Evolutionary conservation across 2,329 filamentous ascomycete species (phyloP).

Genomic region (Helotiales sp.): DNA sequence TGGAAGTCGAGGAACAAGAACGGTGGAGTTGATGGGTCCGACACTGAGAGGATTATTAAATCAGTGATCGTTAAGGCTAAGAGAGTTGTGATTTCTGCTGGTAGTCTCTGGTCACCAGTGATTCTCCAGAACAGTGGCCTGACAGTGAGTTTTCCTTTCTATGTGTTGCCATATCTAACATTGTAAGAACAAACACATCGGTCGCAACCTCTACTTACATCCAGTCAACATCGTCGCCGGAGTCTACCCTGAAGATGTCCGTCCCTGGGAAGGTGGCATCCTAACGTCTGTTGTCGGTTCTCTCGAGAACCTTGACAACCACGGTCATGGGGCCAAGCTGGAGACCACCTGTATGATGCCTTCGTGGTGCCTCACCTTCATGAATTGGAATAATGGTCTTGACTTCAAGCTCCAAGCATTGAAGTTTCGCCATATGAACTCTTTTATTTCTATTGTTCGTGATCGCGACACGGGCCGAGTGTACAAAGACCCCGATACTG

Average conservation of each 20-base stretch:
- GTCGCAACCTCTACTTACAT: slow-evolving; percentile 79
- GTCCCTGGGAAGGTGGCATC: slow-evolving; percentile 67
- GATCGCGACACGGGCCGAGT: slow-evolving; percentile 75
- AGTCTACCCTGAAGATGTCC: slow-evolving; percentile 65
- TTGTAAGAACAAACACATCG: slow-evolving; percentile 68
- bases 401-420: slow-evolving; percentile 71
- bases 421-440: slow-evolving; percentile 65
- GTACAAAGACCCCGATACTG: slow-evolving; percentile 67
- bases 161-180: neutral
- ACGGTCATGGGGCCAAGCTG: slow-evolving; percentile 78
- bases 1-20: slow-evolving; percentile 71
- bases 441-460: slow-evolving; percentile 70
- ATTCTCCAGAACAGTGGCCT: slow-evolving; percentile 75
- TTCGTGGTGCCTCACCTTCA: slow-evolving; percentile 58
- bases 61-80: slow-evolving; percentile 72
- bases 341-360: slow-evolving; percentile 75
- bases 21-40: slow-evolving; percentile 54
- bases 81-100: slow-evolving; percentile 74
- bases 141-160: slow-evolving; percentile 43
- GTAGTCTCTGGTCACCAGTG: slow-evolving; percentile 73
- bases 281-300: slow-evolving; percentile 74
- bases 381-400: slow-evolving; percentile 65
- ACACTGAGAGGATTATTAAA: slow-evolving; percentile 49
- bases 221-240: slow-evolving; percentile 61
- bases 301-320: slow-evolving; percentile 76